Conservation (phyloP, 441 rosid species). For the Syzygium malaccense region DNA sequence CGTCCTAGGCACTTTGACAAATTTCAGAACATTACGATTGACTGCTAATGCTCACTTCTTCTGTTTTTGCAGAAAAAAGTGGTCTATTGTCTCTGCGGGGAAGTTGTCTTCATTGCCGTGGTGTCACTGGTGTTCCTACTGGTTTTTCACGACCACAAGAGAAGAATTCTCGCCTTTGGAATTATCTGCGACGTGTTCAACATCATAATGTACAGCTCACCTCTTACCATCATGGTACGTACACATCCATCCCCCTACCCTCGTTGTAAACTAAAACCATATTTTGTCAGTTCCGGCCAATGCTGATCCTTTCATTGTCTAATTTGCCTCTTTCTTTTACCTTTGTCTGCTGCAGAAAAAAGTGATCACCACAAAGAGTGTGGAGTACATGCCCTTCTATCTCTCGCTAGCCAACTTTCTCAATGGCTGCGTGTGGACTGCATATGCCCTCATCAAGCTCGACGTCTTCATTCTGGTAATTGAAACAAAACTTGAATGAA, state of each 20-base stretch:
- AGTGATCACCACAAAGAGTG: slow-evolving; percentile 60
- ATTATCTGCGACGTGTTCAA: slow-evolving; percentile 57
- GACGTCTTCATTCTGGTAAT: slow-evolving; percentile 58
- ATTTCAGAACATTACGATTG: neutral
- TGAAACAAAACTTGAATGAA: neutral
- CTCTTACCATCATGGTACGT: slow-evolving; percentile 44
- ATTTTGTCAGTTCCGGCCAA: neutral
- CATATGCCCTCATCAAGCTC: slow-evolving; percentile 46
- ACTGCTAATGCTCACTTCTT: neutral
- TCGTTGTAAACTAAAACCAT: neutral
- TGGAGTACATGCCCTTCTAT: slow-evolving; percentile 74
- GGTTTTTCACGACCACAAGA: slow-evolving; percentile 4
- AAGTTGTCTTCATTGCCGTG: slow-evolving; percentile 4
- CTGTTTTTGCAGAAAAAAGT: slow-evolving; percentile 18
- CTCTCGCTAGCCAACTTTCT: slow-evolving; percentile 40
- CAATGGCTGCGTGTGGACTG: slow-evolving; percentile 52
- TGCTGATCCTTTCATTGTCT: neutral
- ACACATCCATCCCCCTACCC: neutral
- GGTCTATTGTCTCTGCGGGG: slow-evolving; percentile 12
- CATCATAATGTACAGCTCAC: slow-evolving; percentile 68
- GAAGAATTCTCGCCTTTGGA: slow-evolving; percentile 37
- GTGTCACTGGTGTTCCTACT: slow-evolving; percentile 13
- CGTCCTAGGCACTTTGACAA: neutral
- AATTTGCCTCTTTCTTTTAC: neutral
- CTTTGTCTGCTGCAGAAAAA: slow-evolving; percentile 25